Evolutionary conservation across 805 yeast genomes (phyloP).

Genomic region (Zygosaccharomyces gambellarensis): DNA sequence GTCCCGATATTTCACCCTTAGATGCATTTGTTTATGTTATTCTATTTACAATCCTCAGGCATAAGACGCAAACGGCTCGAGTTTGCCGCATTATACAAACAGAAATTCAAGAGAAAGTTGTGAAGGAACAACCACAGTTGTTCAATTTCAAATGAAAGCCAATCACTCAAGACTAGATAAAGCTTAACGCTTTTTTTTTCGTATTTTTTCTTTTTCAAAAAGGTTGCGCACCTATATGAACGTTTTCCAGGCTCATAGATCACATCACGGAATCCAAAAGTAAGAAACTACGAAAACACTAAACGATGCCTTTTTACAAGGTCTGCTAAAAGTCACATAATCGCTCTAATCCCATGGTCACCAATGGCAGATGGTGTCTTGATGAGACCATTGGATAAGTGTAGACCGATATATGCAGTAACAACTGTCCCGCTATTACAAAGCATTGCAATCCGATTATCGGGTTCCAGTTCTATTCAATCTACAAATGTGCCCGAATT

Average conservation of each 20-base stretch:
- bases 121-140: too few species aligned
- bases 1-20: too few species aligned
- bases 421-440: slow-evolving; percentile 50
- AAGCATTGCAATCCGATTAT: slow-evolving; percentile 51
- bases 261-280: slow-evolving; percentile 44
- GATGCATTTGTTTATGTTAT: too few species aligned
- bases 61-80: too few species aligned
- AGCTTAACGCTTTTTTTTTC: too few species aligned
- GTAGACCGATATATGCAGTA: slow-evolving; percentile 50
- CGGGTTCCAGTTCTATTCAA: background rate
- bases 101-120: slow-evolving; percentile 33
- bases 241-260: slow-evolving; percentile 53
- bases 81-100: slow-evolving; percentile 28
- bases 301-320: slow-evolving; percentile 45
- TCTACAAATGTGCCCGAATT: background rate
- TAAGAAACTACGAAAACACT: slow-evolving; percentile 54
- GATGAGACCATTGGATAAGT: slow-evolving; percentile 43
- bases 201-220: slow-evolving; percentile 35
- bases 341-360: slow-evolving; percentile 47
- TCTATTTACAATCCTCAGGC: too few species aligned
- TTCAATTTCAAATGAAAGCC: too few species aligned
- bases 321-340: slow-evolving; percentile 16
- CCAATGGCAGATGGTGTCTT: slow-evolving; percentile 54
- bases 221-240: slow-evolving; percentile 52
- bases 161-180: too few species aligned